Percentiles rank a stretch among this genome's conserved stretches.
These are phyloP conservation scores for Cystobasidium tubakii DNA, from an alignment of 768 basidiomycete genomes.

Conservation along the genomic window DNA sequence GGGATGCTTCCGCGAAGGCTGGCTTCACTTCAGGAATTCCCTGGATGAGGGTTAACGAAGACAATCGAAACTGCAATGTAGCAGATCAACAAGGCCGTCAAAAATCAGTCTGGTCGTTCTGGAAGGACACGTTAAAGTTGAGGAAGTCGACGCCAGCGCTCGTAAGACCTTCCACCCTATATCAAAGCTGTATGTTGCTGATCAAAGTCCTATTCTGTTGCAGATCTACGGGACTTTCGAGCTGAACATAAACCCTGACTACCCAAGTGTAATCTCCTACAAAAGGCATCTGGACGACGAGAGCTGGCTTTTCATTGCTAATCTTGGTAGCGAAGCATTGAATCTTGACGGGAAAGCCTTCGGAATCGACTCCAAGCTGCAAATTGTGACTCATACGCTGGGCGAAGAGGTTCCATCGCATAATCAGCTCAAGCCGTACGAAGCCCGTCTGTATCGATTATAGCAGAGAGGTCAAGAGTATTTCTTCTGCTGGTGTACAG, in stretches of 20 bases:
- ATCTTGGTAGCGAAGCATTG: neutral
- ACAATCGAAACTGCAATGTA: conserved; percentile 47
- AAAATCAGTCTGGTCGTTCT: conserved; percentile 59
- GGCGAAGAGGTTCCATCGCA: neutral
- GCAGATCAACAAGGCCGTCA: conserved; percentile 53
- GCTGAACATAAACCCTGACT: neutral
- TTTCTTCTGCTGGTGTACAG: no score
- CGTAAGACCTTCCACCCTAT: conserved; percentile 58
- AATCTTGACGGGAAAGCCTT: neutral
- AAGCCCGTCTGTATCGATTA: neutral
- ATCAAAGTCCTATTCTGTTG: neutral
- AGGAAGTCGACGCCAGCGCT: conserved; percentile 59
- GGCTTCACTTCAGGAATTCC: conserved; percentile 63
- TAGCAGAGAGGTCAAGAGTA: neutral
- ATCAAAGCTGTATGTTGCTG: no score
- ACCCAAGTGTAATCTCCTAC: neutral
- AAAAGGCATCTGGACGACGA: neutral
- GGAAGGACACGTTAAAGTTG: conserved; percentile 56
- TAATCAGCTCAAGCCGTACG: neutral
- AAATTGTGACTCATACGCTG: neutral
- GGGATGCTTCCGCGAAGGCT: conserved; percentile 52
- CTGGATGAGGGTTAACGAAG: conserved; percentile 43
- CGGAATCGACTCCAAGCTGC: neutral
- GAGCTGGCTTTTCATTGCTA: neutral
- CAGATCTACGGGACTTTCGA: neutral